Evolutionary conservation across 495 filamentous ascomycete species (phyloP).

Genomic region (Parmelia sp.): DNA sequence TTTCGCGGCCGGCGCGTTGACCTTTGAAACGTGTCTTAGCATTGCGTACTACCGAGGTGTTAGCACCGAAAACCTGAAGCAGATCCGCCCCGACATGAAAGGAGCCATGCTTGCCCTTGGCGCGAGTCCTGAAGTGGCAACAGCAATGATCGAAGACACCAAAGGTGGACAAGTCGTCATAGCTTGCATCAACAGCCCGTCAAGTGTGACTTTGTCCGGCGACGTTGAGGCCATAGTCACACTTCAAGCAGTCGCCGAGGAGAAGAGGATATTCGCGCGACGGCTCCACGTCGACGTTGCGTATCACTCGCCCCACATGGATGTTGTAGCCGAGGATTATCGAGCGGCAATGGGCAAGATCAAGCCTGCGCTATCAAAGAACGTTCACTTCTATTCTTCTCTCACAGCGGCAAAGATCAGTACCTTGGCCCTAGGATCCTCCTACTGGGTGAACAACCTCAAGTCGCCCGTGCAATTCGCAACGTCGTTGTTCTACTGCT

Average conservation of each 20-base stretch:
- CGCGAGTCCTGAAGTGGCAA: neutral
- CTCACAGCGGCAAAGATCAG: neutral
- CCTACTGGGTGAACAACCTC: constrained; percentile 22
- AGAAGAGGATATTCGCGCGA: constrained; percentile 6
- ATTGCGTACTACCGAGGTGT: constrained; percentile 37
- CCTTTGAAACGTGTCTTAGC: constrained; percentile 27
- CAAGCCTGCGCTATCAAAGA: neutral
- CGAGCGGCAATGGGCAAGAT: neutral
- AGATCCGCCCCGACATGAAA: neutral
- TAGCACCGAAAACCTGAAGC: constrained; percentile 17
- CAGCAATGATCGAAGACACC: neutral
- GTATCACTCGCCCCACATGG: constrained; percentile 19
- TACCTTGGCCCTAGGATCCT: too few relatives aligned
- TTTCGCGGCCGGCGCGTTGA: constrained; percentile 28
- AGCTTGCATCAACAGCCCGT: constrained; percentile 33
- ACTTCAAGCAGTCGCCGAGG: constrained; percentile 6
- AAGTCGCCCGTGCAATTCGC: constrained; percentile 32
- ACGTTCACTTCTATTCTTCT: constrained; percentile 13
- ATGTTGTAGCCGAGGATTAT: constrained; percentile 14
- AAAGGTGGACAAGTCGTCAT: constrained; percentile 16
- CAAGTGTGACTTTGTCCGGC: constrained; percentile 29
- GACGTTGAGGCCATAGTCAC: constrained; percentile 17
- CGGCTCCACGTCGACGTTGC: constrained; percentile 14
- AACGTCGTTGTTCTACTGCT: neutral
- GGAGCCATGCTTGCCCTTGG: constrained; percentile 23